Conservation (phyloP, 306 rosid species). For the Vigna radiata region DNA sequence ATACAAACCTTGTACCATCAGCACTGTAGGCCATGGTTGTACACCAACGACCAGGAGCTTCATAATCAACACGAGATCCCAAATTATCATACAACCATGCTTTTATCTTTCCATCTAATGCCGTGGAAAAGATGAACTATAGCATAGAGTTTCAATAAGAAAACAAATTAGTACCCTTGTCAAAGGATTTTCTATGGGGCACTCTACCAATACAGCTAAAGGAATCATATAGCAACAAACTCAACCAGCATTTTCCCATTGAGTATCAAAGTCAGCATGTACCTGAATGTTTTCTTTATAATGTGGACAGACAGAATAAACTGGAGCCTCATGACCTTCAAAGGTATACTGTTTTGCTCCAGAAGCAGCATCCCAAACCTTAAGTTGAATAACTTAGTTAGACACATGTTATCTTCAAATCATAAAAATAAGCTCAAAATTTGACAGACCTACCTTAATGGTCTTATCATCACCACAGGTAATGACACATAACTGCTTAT, state of each 20-base stretch:
- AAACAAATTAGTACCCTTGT: slow-evolving; percentile 27
- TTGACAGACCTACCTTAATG: slow-evolving; percentile 71
- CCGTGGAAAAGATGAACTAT: slow-evolving; percentile 93
- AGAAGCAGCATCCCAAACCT: slow-evolving; percentile 97
- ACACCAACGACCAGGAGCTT: slow-evolving; percentile 99
- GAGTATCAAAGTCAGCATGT: slow-evolving; percentile 29
- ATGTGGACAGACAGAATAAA: slow-evolving; percentile 94
- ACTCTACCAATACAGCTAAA: slow-evolving; percentile 28
- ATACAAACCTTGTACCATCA: slow-evolving; percentile 85
- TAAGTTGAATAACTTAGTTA: slow-evolving; percentile 46
- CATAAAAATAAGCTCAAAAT: slow-evolving; percentile 39
- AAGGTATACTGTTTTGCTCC: slow-evolving; percentile 83
- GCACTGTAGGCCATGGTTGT: slow-evolving; percentile 99
- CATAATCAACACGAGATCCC: slow-evolving; percentile 99
- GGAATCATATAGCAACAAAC: slow-evolving; percentile 16
- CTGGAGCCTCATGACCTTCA: slow-evolving; percentile 99
- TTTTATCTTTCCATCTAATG: slow-evolving; percentile 94
- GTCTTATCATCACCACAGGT: slow-evolving; percentile 98
- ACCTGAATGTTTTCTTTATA: slow-evolving; percentile 97
- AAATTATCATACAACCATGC: slow-evolving; percentile 98
- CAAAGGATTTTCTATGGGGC: slow-evolving; percentile 23
- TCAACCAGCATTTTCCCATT: slow-evolving; percentile 9
- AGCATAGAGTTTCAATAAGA: slow-evolving; percentile 38
- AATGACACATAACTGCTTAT: slow-evolving; percentile 93
- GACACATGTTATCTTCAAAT: slow-evolving; percentile 29